Percentiles rank a stretch among this genome's conserved stretches.
Conservation (phyloP, 2,329 filamentous ascomycete genomes). For the Didymella sp. region DNA sequence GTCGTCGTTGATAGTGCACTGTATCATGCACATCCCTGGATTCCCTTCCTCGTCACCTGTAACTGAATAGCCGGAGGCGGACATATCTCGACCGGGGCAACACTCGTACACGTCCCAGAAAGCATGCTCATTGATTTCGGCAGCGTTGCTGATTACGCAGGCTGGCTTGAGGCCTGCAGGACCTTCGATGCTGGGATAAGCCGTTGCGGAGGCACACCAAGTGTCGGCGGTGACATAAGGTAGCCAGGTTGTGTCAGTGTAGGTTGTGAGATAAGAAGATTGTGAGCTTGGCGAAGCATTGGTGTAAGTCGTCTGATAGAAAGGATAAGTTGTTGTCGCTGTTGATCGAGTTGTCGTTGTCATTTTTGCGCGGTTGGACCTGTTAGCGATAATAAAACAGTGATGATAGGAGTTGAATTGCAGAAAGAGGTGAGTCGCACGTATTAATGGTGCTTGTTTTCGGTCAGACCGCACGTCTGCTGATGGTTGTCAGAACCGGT, state of each 20-base stretch:
- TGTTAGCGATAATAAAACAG: neutral
- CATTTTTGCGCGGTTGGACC: neutral
- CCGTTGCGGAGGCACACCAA: neutral
- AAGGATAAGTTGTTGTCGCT: slow-evolving; percentile 7
- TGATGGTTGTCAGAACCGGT: neutral
- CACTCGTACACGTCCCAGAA: slow-evolving; percentile 36
- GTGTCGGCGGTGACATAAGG: slow-evolving; percentile 3
- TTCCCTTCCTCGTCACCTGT: neutral
- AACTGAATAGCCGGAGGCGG: slow-evolving; percentile 13
- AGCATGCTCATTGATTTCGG: slow-evolving; percentile 28
- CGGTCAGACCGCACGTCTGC: too few relatives aligned
- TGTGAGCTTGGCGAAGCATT: neutral
- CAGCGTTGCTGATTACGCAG: slow-evolving; percentile 32
- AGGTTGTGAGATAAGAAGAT: neutral
- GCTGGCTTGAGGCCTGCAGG: slow-evolving; percentile 5
- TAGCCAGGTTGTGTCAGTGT: neutral
- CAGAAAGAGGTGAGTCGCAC: too few relatives aligned
- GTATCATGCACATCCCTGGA: slow-evolving; percentile 13
- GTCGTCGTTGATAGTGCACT: slow-evolving; percentile 15
- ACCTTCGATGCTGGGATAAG: slow-evolving; percentile 5
- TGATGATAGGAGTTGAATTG: neutral
- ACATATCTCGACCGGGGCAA: slow-evolving; percentile 21
- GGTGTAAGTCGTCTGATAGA: neutral
- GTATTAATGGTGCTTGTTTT: too few relatives aligned
- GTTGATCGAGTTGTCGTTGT: neutral